These are phyloP conservation scores for Pseudotulostoma volvatum DNA, from an alignment of 495 filamentous ascomycete species.

Conservation along the genomic window DNA sequence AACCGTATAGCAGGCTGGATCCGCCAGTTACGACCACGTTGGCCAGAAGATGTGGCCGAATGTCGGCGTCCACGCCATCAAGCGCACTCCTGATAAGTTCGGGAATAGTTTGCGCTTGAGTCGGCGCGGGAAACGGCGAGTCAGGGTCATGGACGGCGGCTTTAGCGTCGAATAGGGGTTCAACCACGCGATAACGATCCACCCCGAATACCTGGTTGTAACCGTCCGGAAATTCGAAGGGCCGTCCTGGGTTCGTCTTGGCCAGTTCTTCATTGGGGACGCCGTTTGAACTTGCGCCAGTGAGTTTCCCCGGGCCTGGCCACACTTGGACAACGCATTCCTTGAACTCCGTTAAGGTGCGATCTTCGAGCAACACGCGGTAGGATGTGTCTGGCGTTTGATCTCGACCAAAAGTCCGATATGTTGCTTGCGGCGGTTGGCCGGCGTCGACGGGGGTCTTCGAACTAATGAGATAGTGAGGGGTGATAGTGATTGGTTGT, in stretches of 20 bases:
- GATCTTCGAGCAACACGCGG: slow-evolving; percentile 73
- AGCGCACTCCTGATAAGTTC: slow-evolving; percentile 64
- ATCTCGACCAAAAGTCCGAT: slow-evolving; percentile 45
- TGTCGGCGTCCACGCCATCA: slow-evolving; percentile 67
- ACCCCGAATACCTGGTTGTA: slow-evolving; percentile 83
- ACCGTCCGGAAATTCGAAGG: slow-evolving; percentile 94
- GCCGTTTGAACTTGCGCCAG: slow-evolving; percentile 37
- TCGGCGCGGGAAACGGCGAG: slow-evolving; percentile 32
- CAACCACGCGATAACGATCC: slow-evolving; percentile 68
- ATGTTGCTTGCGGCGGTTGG: slow-evolving; percentile 54
- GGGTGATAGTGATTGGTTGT: slow-evolving; percentile 63
- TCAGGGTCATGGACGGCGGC: slow-evolving; percentile 32
- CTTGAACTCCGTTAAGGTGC: slow-evolving; percentile 88
- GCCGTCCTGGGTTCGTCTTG: slow-evolving; percentile 47
- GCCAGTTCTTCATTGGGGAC: slow-evolving; percentile 53
- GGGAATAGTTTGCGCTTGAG: slow-evolving; percentile 58
- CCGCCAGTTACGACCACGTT: slow-evolving; percentile 93
- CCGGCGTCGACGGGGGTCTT: slow-evolving; percentile 84
- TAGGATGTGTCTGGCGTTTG: slow-evolving; percentile 53
- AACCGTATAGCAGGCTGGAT: slow-evolving; percentile 67
- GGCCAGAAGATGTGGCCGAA: slow-evolving; percentile 61
- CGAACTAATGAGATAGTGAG: slow-evolving; percentile 71
- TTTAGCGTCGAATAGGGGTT: slow-evolving; percentile 76
- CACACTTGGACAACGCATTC: slow-evolving; percentile 91
- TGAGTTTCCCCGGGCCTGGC: slow-evolving; percentile 60